Percentiles rank a stretch among this genome's conserved stretches.
Conservation (phyloP, 2,329 filamentous ascomycete species). For the Cercospora sp. region DNA sequence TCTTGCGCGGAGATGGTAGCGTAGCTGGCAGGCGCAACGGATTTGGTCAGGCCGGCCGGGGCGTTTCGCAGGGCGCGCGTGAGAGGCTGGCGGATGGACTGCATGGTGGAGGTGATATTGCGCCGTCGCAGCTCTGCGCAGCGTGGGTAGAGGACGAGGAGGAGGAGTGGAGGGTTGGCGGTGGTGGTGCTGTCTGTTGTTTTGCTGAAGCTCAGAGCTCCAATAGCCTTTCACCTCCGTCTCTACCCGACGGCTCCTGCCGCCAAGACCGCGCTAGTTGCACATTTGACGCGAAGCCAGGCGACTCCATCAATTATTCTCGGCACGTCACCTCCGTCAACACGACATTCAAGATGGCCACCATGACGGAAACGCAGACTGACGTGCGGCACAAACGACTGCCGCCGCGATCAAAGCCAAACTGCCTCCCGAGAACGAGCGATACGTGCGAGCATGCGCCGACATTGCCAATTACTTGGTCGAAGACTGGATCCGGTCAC, state of each 20-base stretch:
- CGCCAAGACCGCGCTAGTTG: slow-evolving; percentile 2
- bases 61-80: slow-evolving; percentile 67
- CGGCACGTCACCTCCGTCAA: not conserved
- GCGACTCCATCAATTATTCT: not conserved
- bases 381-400: slow-evolving; percentile 62
- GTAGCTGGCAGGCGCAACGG: slow-evolving; percentile 67
- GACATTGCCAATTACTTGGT: slow-evolving; percentile 94
- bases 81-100: slow-evolving; percentile 76
- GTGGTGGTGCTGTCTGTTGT: slow-evolving; percentile 4
- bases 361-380: slow-evolving; percentile 55
- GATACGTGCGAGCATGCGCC: slow-evolving; percentile 89
- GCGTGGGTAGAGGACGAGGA: slow-evolving; percentile 6
- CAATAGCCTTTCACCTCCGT: slow-evolving; percentile 7
- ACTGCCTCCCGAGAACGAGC: slow-evolving; percentile 87
- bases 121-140: slow-evolving; percentile 22
- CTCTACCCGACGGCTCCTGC: not conserved
- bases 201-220: slow-evolving; percentile 5
- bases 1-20: slow-evolving; percentile 61
- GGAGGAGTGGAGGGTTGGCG: slow-evolving; percentile 2
- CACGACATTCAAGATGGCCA: slow-evolving; percentile 56
- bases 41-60: slow-evolving; percentile 47
- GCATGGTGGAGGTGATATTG: slow-evolving; percentile 61
- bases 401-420: slow-evolving; percentile 52
- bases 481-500: slow-evolving; percentile 84
- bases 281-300: not conserved